These are phyloP conservation scores for Leavenworthia alabamica DNA, from an alignment of 345 rosid genomes.

Conservation along the genomic window DNA sequence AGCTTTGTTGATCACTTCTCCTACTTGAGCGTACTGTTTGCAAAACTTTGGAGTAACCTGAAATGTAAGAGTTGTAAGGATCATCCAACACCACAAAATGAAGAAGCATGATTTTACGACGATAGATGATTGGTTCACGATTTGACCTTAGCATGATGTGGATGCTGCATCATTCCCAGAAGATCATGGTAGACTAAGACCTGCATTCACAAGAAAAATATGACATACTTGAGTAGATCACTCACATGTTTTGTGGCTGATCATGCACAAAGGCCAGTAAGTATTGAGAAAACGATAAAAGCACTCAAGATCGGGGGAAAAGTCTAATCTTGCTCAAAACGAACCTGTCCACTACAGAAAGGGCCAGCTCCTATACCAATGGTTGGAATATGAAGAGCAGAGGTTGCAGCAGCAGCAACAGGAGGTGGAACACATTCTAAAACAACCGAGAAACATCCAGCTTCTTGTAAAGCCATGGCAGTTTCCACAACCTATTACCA, in stretches of 20 bases:
- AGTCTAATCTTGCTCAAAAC: neutral
- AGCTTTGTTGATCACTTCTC: constrained; percentile 73
- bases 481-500: constrained; percentile 82
- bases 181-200: constrained; percentile 89
- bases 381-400: constrained; percentile 83
- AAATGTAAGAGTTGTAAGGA: neutral
- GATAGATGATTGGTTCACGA: neutral
- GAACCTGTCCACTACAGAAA: constrained; percentile 91
- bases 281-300: neutral
- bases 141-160: constrained; percentile 91
- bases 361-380: constrained; percentile 97
- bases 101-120: neutral
- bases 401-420: constrained; percentile 88
- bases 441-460: constrained; percentile 86
- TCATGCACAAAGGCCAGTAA: neutral
- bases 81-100: constrained; percentile 3
- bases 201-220: constrained; percentile 32
- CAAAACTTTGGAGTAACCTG: constrained; percentile 95
- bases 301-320: neutral
- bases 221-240: neutral
- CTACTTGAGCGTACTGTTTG: constrained; percentile 64
- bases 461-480: constrained; percentile 86
- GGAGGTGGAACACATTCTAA: constrained; percentile 86
- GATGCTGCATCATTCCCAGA: constrained; percentile 92
- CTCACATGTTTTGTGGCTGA: neutral